Evolutionary conservation across 305 asterid genomes (phyloP).

Genomic region (Caryopteris hybrid): DNA sequence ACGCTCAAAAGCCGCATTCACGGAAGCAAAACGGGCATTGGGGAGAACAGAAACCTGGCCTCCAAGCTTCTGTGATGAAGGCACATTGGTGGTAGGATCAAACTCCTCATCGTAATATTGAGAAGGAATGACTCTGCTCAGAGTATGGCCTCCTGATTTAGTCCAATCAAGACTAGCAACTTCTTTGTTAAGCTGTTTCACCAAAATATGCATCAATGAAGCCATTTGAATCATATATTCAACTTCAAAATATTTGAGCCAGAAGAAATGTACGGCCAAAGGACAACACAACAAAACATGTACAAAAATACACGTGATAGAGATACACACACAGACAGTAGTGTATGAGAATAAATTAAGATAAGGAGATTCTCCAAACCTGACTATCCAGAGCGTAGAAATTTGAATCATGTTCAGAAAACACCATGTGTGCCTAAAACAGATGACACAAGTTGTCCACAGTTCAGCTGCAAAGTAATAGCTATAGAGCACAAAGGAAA

Average conservation of each 20-base stretch:
- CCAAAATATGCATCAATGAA: conserved; percentile 13
- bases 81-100: conserved; percentile 22
- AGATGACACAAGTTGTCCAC: conserved; percentile 17
- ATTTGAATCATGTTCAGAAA: conserved; percentile 75
- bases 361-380: conserved; percentile 37
- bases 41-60: conserved; percentile 47
- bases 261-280: neutral
- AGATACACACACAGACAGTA: neutral
- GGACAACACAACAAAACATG: neutral
- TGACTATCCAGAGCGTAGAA: conserved; percentile 75
- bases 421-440: conserved; percentile 88
- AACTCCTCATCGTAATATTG: conserved; percentile 42
- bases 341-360: neutral
- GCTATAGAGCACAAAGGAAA: neutral
- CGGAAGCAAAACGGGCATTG: conserved; percentile 82
- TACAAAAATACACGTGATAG: neutral
- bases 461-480: neutral
- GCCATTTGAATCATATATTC: conserved; percentile 4
- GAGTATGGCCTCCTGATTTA: conserved; percentile 63
- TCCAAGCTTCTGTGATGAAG: conserved; percentile 64
- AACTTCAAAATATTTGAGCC: neutral
- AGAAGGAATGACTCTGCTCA: conserved; percentile 38
- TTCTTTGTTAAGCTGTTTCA: conserved; percentile 71
- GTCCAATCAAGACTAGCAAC: conserved; percentile 88
- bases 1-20: conserved; percentile 76